Evolutionary conservation across 2,329 filamentous ascomycete species (phyloP).

Genomic region (Pseudofabraea citricarpa): DNA sequence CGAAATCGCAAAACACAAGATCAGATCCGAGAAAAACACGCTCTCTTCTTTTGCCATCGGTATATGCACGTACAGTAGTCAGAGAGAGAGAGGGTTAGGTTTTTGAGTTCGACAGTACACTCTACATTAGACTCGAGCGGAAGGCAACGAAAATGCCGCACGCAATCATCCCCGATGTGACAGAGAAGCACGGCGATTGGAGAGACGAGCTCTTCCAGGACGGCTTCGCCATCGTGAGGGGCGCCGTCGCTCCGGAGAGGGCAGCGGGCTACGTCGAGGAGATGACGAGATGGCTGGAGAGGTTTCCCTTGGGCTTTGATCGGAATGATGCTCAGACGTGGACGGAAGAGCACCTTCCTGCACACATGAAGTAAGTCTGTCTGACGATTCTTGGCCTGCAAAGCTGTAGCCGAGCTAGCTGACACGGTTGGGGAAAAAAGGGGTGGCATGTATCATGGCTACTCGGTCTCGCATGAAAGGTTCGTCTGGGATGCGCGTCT

Average conservation of each 20-base stretch:
- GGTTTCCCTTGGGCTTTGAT: slow-evolving; percentile 28
- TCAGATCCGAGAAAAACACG: no score
- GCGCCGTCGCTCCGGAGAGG: slow-evolving; percentile 33
- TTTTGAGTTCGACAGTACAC: no score
- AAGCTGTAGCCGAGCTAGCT: slow-evolving; percentile 3
- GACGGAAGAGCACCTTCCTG: slow-evolving; percentile 30
- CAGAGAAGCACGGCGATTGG: slow-evolving; percentile 10
- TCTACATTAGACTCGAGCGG: no score
- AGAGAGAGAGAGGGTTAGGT: no score
- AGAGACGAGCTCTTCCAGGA: slow-evolving; percentile 18
- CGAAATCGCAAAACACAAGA: no score
- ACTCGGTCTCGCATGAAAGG: slow-evolving; percentile 33
- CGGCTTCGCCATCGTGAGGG: slow-evolving; percentile 39
- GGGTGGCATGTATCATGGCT: slow-evolving; percentile 33
- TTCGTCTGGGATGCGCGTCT: slow-evolving; percentile 33
- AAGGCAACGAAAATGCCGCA: slow-evolving; percentile 2
- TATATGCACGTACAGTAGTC: no score
- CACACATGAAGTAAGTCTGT: slow-evolving; percentile 23
- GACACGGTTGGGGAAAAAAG: slow-evolving; percentile 6
- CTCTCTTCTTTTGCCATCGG: no score
- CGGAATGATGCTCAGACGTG: slow-evolving; percentile 30
- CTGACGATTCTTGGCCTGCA: no score
- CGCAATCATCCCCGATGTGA: slow-evolving; percentile 1
- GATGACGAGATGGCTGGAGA: slow-evolving; percentile 18
- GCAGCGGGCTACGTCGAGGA: slow-evolving; percentile 25